A percentile compares a stretch with the other conserved stretches of the same genome.
Conservation (phyloP, 176 grass and related monocot genomes). For the Miscanthus lutarioriparius region DNA sequence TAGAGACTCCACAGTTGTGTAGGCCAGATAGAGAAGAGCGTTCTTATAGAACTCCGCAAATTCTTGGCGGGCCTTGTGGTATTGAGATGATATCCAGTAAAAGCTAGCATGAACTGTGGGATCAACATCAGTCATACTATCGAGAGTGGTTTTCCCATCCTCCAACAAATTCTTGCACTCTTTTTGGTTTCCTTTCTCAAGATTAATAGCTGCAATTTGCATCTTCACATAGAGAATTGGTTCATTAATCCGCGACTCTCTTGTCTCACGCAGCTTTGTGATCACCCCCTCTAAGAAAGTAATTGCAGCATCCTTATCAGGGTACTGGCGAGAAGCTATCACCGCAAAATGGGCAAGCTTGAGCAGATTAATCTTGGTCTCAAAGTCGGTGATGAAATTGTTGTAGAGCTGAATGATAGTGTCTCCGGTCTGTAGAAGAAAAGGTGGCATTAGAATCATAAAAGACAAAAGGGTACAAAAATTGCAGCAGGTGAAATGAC, state of each 20-base stretch:
- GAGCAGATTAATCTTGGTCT: conserved; percentile 86
- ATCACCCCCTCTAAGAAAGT: conserved; percentile 73
- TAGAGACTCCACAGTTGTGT: conserved; percentile 80
- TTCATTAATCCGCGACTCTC: conserved; percentile 64
- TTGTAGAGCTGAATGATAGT: conserved; percentile 86
- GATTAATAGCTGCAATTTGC: conserved; percentile 81
- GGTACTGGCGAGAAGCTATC: conserved; percentile 76
- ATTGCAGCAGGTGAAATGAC: background rate
- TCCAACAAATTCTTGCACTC: conserved; percentile 90
- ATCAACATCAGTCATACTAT: conserved; percentile 91
- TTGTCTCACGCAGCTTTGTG: conserved; percentile 66
- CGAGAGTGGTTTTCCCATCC: conserved; percentile 71
- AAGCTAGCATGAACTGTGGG: conserved; percentile 79
- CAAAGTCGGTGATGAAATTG: conserved; percentile 90
- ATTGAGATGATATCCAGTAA: conserved; percentile 90
- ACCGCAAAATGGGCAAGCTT: conserved; percentile 87
- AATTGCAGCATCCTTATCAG: conserved; percentile 74
- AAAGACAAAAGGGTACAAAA: background rate
- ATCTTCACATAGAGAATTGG: conserved; percentile 84
- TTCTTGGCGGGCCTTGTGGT: conserved; percentile 76
- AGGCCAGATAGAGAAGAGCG: conserved; percentile 90
- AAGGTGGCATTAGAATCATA: background rate
- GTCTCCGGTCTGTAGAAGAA: conserved; percentile 62
- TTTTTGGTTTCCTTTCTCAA: conserved; percentile 74
- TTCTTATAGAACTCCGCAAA: conserved; percentile 92